Base-by-base conservation (phyloP, 306 rosid genomes). In the Rosa rugosa region DNA sequence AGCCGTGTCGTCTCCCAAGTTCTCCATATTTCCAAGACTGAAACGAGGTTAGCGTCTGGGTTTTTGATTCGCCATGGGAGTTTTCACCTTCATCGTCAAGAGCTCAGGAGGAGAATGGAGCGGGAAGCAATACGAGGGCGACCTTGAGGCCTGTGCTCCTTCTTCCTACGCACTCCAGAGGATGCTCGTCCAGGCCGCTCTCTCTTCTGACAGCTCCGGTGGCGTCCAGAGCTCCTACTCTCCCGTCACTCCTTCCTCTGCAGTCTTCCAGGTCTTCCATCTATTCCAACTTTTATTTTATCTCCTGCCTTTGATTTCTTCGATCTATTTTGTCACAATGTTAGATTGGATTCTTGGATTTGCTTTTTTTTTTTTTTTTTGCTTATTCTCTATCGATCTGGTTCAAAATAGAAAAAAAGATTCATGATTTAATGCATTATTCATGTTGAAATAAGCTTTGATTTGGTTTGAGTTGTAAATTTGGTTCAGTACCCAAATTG, bases 171-270 rank as follows among this genome's bases (percentile, higher is more conserved):
- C 86, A 9, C 90, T 94, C 72, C 97, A 94, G 87, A 86, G 93
- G 88, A 86, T 82, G 63, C 97, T 94, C 54, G 95, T 94, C 44
- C 84, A 88, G 6, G 31, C 89, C 68, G 93, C 85, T 44, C 93
- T 91, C 75, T 86, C 90, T 75, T 80, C 42, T 31, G 99, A 94
- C 75, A 88, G 88, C 18, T 87, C 90, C 69, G 97, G 99, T 8
- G 88, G 79, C 14, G 92, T 94, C 25, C 97, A 87, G 85, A 85
- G 92, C 69, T 91, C 99, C 38, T 94, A 81, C 89, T 91, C 99
- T 53, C 8, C n/a, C 20, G 71, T 92, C 27, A 46, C 86, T 34
- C 97, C 99, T 3, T 1, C 83, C 38, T 91, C 99, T 25, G 97
- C 89, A 1, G 91, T 94, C 66, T 94, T 92, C 72, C 93, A 88